Evolutionary conservation across 352 stramenopile species (phyloP).

Genomic region (Phytophthora hibernalis): DNA sequence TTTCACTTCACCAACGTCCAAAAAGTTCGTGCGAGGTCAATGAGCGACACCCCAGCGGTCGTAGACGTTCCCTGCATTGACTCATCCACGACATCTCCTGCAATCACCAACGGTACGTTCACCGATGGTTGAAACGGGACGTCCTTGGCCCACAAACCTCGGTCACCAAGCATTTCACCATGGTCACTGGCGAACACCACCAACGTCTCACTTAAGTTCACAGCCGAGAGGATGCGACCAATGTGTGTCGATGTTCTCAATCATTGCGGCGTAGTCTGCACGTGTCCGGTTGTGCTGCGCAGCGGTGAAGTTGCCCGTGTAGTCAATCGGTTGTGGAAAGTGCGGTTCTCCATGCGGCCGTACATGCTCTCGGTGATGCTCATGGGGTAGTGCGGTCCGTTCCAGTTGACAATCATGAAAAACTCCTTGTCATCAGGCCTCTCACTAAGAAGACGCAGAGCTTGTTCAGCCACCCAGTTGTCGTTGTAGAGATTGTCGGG

Average conservation of each 20-base stretch:
- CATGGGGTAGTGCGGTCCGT: slow-evolving; percentile 48
- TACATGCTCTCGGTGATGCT: slow-evolving; percentile 45
- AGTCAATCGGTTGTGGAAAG: slow-evolving; percentile 38
- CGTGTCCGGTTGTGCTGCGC: slow-evolving; percentile 41
- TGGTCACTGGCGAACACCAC: slow-evolving; percentile 46
- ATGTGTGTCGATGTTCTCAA: slow-evolving; percentile 48
- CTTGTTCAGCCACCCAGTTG: slow-evolving; percentile 41
- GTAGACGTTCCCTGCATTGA: slow-evolving; percentile 33
- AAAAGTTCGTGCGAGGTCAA: slow-evolving; percentile 42
- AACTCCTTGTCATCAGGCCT: slow-evolving; percentile 33
- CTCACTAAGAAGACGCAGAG: slow-evolving; percentile 28
- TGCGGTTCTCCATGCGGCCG: slow-evolving; percentile 31
- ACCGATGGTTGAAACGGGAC: slow-evolving; percentile 41
- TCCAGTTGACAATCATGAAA: slow-evolving; percentile 51
- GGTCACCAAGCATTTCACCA: slow-evolving; percentile 43
- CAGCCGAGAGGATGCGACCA: slow-evolving; percentile 32
- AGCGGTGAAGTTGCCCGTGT: slow-evolving; percentile 38
- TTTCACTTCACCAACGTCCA: slow-evolving; percentile 40
- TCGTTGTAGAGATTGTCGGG: slow-evolving; percentile 42
- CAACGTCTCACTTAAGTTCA: slow-evolving; percentile 43
- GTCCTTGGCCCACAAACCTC: slow-evolving; percentile 36
- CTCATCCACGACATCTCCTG: slow-evolving; percentile 34
- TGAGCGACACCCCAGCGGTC: slow-evolving; percentile 39
- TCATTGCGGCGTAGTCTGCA: slow-evolving; percentile 42
- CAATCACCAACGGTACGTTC: slow-evolving; percentile 36